These are phyloP conservation scores for Tolypocladium inflatum DNA, from an alignment of 2,329 filamentous ascomycete species.

Conservation along the genomic window DNA sequence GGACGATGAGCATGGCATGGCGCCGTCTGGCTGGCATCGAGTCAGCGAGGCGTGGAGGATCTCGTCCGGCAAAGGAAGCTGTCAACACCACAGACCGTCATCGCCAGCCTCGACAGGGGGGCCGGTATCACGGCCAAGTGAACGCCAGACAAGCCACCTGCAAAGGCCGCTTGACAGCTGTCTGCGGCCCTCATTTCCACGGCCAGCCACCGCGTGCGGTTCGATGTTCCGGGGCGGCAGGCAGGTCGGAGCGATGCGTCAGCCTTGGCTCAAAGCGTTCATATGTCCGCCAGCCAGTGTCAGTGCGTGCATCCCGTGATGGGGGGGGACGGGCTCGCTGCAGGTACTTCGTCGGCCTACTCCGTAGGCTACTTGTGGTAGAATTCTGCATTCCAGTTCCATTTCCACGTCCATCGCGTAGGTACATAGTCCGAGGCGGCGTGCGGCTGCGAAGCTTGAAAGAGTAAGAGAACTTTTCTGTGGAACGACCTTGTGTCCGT, in stretches of 20 bases:
- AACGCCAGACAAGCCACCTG: background rate
- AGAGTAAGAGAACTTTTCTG: background rate
- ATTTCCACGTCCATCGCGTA: background rate
- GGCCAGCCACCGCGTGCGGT: background rate
- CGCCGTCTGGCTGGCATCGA: background rate
- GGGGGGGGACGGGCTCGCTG: no score
- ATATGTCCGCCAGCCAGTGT: background rate
- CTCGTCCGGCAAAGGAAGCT: background rate
- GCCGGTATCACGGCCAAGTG: background rate
- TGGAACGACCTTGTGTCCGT: background rate
- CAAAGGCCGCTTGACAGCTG: background rate
- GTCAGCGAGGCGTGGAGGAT: background rate
- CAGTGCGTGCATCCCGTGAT: background rate
- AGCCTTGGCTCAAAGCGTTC: background rate
- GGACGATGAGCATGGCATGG: background rate
- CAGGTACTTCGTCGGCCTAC: no score
- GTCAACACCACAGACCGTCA: background rate
- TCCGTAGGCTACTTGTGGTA: background rate
- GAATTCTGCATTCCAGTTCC: background rate
- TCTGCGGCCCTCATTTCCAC: background rate
- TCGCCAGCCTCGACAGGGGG: background rate
- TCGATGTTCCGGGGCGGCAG: background rate
- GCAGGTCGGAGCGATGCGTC: background rate
- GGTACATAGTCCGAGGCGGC: background rate
- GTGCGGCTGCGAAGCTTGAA: background rate